Conservation (phyloP, 1,284 basidiomycete species). For the Lignosus rhinocerotis region DNA sequence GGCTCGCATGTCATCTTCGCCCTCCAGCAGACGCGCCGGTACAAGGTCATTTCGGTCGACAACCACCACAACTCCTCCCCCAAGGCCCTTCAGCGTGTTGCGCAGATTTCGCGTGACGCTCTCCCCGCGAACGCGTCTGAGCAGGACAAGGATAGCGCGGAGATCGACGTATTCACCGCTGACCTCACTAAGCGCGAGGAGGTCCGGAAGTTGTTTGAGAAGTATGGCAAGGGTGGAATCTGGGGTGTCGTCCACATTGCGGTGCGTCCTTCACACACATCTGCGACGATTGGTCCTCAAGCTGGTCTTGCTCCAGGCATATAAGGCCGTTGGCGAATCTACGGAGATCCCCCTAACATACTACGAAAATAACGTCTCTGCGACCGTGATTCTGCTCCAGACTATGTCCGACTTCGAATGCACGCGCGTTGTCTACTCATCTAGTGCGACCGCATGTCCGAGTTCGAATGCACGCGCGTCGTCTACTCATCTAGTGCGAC, state of each 20-base stretch:
- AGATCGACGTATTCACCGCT: conserved; percentile 69
- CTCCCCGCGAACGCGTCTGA: conserved; percentile 66
- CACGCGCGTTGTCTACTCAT: conserved; percentile 92
- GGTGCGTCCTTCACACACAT: conserved; percentile 44
- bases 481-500: conserved; percentile 99
- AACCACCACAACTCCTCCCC: conserved; percentile 92
- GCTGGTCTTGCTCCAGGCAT: conserved; percentile 58
- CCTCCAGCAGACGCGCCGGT: conserved; percentile 84
- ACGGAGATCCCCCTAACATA: conserved; percentile 92
- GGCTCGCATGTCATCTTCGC: conserved; percentile 91
- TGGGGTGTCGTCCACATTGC: conserved; percentile 98
- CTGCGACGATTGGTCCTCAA: too few relatives aligned
- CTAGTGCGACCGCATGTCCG: conserved; percentile 96
- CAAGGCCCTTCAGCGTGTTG: conserved; percentile 70
- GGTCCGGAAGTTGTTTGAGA: conserved; percentile 77
- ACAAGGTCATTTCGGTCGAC: conserved; percentile 91
- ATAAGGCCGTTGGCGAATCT: conserved; percentile 99
- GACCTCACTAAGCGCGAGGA: conserved; percentile 77
- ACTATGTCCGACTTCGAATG: conserved; percentile 85
- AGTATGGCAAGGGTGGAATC: conserved; percentile 89
- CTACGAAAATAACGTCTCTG: conserved; percentile 89
- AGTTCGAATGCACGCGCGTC: conserved; percentile 80
- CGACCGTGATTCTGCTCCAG: conserved; percentile 82
- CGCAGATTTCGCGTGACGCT: conserved; percentile 74
- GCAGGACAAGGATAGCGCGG: conserved; percentile 63